Base-by-base conservation (phyloP, 176 grass and related monocot genomes). In the Phoenix roebelenii region DNA sequence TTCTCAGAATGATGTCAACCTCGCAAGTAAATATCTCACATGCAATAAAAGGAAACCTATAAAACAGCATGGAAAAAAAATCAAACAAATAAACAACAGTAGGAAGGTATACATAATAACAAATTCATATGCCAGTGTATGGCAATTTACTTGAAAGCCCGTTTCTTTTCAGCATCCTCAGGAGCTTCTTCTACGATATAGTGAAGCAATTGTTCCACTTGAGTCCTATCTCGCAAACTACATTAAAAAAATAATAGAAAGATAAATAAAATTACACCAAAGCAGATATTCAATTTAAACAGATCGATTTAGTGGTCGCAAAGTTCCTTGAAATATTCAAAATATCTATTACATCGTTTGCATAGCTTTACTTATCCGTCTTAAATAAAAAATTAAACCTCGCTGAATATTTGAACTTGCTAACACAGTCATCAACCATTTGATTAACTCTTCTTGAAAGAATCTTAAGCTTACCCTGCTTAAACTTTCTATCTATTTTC, bases 1-100 rank as follows among this genome's bases (percentile, higher is more conserved):
- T 83, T 78, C 85, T 91, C 81, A 98, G 63, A 66, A 98, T 85
- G 55, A 88, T 89, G 74, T 98, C 93, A 71, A 98, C 84, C 72
- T 98, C 93, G 61, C 93, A 98, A 50, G 79, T 98, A 69, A 98
- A 92, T 85, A 98, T 85, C 80, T 98, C 93, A 76, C 93, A 98
- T 58, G 93, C 93, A 79, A 98, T 85, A 73, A 98, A 98, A 23
- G 93, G 93, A 85, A 98, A 98, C 77, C 93, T 98, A 77, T 57
- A 77, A 57, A 35, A 25, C 4, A 49, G 5, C 28, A 30, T 6
- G 28, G 28, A 30, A 30, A 4, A 18, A 49, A 59, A 71, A 52
- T 50, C 58, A 64, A 66, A 54, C 23, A 0, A 65, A 71, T 72
- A 15, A 62, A 24, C 39, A 77, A 78, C 15, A 56, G 26, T 60